Base-by-base conservation (phyloP, 345 rosid species). In the Excoecaria agallocha region DNA sequence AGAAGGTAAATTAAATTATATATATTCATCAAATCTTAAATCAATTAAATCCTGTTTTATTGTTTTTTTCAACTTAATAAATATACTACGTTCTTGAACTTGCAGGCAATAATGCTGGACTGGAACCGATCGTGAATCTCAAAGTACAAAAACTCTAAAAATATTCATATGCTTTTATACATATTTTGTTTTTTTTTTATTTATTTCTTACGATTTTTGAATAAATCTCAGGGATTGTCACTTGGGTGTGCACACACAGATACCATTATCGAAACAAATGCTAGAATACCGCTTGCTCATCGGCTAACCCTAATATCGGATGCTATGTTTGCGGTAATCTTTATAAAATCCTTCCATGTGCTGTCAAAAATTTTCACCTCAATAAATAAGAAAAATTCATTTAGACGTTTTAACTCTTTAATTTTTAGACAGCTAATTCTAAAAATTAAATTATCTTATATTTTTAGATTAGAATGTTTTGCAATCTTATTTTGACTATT, bases 231-330 rank as follows among this genome's bases (percentile, higher is more conserved):
- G 81, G 81, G 81, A n/a, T 19, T 72, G 6, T 68, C 76, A 12
- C 39, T 78, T 19, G 73, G 81, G 10, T 78, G 81, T 46, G 70
- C 81, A n/a, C 77, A 78, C 46, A 73, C 81, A 16, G 77, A 78
- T 73, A 72, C 81, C 22, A 20, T 15, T 63, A 8, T 68, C 13
- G 81, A 78, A 61, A 69, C 77, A 9, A 61, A 78, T 78, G 67
- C 74, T 45, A 78, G 68, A 68, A 73, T 78, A 39, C 68, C 77
- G 46, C 68, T 73, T 49, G 76, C 74, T 17, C 81, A 78, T 16
- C 69, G 69, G 2, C 41, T 78, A 25, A 66, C 81, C 8, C 74
- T 73, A 20, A 68, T 78, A 35, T 68, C 81, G 4, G 81, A 78
- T 72, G 11, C 58, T n/a, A 35, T 73, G 59, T 78, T 68, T 73